A percentile compares a stretch with the other conserved stretches of the same genome.
Evolutionary conservation across 768 basidiomycete species (phyloP).

Genomic region (Auricularia auricula-judae): DNA sequence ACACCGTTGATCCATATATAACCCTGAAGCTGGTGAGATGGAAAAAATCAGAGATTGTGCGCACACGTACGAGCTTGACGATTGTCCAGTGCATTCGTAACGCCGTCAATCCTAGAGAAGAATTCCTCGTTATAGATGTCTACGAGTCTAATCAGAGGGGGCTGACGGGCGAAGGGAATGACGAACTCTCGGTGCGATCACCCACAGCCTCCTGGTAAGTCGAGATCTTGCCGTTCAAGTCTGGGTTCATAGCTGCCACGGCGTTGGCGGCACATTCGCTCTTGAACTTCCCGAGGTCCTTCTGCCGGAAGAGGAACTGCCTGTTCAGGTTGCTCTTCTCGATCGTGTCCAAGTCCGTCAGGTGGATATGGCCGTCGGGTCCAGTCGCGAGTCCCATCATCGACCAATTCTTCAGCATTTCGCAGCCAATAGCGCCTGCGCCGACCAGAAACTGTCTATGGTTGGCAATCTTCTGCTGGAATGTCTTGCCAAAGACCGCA

Average conservation of each 20-base stretch:
- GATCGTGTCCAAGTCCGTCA: conserved; percentile 97
- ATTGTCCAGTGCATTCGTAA: conserved; percentile 97
- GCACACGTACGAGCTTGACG: conserved; percentile 74
- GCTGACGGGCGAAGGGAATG: too few species aligned
- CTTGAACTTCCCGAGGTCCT: conserved; percentile 96
- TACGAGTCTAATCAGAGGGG: conserved; percentile 21
- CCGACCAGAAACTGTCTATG: conserved; percentile 95
- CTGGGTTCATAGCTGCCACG: conserved; percentile 93
- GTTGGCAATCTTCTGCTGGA: conserved; percentile 86
- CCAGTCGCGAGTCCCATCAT: conserved; percentile 93
- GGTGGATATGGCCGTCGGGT: conserved; percentile 68
- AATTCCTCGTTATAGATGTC: conserved; percentile 83
- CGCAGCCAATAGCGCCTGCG: conserved; percentile 96
- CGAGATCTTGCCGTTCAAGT: conserved; percentile 72
- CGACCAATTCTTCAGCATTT: conserved; percentile 99
- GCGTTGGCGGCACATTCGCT: conserved; percentile 86
- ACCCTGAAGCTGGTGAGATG: conserved; percentile 35
- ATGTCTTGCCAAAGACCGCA: conserved; percentile 86
- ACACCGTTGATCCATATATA: conserved; percentile 98
- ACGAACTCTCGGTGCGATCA: conserved; percentile 73
- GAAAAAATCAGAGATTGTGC: background rate
- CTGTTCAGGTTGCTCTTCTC: conserved; percentile 98
- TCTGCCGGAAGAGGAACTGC: conserved; percentile 94
- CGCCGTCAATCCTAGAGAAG: conserved; percentile 79
- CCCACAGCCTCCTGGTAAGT: conserved; percentile 92